Base-by-base conservation (phyloP, 2,329 filamentous ascomycete species). In the Cladophialophora yegresii region DNA sequence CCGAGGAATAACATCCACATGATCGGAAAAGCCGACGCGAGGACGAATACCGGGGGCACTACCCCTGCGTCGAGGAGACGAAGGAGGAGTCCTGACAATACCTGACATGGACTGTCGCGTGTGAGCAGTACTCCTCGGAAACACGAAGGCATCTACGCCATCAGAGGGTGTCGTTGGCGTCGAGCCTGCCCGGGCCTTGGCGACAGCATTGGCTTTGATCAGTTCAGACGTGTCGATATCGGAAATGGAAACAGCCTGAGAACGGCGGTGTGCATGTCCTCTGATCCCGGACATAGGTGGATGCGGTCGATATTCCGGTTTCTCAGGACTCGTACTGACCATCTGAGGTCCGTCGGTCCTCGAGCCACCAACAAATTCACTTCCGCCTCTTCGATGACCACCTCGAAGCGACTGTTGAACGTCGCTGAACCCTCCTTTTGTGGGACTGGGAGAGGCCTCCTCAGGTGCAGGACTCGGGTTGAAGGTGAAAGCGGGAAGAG, bases 21-120 rank as follows among this genome's bases (percentile, higher is more conserved):
- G 90, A 68, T 96, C 92, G 0, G 90, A 92, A 73, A 96, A 96
- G 0, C 89, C 90, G 53, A 96, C 92, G 12, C 89, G 83, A 49
- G 87, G 84, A 65, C 76, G 73, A 76, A 66, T 75, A 74, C 62
- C 63, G 58, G 74, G 62, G 72, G 73, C 68, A 72, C 73, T 61
- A 73, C 71, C 67, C 75, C 73, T 58, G 76, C 76, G 47, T 58
- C 66, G 67, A 55, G 65, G 66, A 61, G 68, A 70, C 1, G 64
- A 69, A 60, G 62, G 67, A 26, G 53, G 69, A 45, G 61, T 71
- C 63, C 64, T 56, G 32, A 63, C 59, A 40, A 69, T 33, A 40
- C 59, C 64, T 54, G 67, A 69, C 65, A 62, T 72, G 63, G 56
- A 69, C 65, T 58, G 69, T 64, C 59, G 72, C 63, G 20, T 70